Percentiles rank a stretch among this genome's conserved stretches.
Evolutionary conservation across 2,329 filamentous ascomycete species (phyloP).

Genomic region (Cladorrhinum sp.): DNA sequence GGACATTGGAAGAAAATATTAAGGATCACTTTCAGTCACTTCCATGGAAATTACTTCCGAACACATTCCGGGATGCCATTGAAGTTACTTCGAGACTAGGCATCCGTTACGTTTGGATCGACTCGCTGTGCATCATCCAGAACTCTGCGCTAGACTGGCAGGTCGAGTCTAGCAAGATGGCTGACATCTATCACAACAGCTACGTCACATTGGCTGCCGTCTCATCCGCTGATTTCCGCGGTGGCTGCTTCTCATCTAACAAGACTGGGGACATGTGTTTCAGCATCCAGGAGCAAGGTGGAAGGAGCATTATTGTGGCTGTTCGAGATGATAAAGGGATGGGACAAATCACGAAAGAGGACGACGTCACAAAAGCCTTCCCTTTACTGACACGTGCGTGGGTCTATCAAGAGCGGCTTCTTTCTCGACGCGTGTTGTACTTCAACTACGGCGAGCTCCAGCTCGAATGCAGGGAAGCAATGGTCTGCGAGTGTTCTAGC

Average conservation of each 20-base stretch:
- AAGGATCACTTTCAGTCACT: neutral
- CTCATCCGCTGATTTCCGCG: neutral
- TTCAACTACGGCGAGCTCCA: neutral
- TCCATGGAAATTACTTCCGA: neutral
- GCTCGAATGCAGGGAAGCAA: neutral
- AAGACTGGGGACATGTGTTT: neutral
- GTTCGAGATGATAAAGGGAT: neutral
- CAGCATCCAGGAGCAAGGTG: neutral
- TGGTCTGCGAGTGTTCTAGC: neutral
- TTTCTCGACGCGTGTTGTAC: neutral
- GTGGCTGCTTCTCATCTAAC: neutral
- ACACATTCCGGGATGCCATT: conserved; percentile 5
- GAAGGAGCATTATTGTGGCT: neutral
- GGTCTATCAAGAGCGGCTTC: conserved; percentile 2
- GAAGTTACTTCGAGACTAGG: neutral
- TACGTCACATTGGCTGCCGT: neutral
- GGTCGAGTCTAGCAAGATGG: neutral
- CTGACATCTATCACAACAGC: neutral
- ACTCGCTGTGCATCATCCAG: conserved; percentile 13
- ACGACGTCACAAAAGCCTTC: neutral
- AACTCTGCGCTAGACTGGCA: neutral
- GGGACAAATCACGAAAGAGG: neutral
- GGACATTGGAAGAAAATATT: neutral
- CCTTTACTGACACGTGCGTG: neutral
- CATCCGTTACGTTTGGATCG: conserved; percentile 7